A percentile compares a stretch with the other conserved stretches of the same genome.
Evolutionary conservation across 257 asterid species (phyloP).

Genomic region (Apocynum venetum): DNA sequence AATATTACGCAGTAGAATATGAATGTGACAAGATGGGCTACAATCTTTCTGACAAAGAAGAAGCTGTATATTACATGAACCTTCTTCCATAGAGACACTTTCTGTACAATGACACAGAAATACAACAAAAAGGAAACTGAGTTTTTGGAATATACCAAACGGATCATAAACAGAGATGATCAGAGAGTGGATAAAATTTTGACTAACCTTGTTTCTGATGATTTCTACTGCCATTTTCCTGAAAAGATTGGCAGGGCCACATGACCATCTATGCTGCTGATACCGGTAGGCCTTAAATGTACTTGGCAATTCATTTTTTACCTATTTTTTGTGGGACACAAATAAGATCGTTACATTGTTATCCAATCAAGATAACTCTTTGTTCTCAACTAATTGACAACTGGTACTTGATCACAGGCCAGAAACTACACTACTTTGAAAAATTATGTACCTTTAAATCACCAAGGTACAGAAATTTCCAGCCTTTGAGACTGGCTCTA

Average conservation of each 20-base stretch:
- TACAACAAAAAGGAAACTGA: background rate
- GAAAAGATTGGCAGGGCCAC: slow-evolving; percentile 95
- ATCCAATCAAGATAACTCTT: background rate
- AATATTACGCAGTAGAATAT: slow-evolving; percentile 67
- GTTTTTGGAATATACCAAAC: background rate
- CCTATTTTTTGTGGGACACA: slow-evolving; percentile 32
- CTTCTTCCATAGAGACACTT: slow-evolving; percentile 80
- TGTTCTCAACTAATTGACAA: background rate
- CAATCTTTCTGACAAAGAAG: slow-evolving; percentile 83
- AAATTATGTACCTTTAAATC: slow-evolving; percentile 40
- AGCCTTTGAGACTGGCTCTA: slow-evolving; percentile 91
- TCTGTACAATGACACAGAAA: slow-evolving; percentile 41
- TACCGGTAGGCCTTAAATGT: slow-evolving; percentile 87
- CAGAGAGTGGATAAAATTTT: background rate
- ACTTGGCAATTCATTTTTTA: slow-evolving; percentile 92
- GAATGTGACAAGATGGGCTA: slow-evolving; percentile 85
- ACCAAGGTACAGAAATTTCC: slow-evolving; percentile 88
- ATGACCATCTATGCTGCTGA: slow-evolving; percentile 98
- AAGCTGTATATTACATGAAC: slow-evolving; percentile 88
- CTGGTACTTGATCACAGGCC: background rate
- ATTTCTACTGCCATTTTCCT: slow-evolving; percentile 81
- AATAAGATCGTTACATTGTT: background rate
- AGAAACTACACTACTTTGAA: background rate
- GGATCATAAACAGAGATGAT: background rate
- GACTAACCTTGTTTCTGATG: slow-evolving; percentile 62